Conservation (phyloP, 2,329 filamentous ascomycete genomes). For the Botrytis aclada region DNA sequence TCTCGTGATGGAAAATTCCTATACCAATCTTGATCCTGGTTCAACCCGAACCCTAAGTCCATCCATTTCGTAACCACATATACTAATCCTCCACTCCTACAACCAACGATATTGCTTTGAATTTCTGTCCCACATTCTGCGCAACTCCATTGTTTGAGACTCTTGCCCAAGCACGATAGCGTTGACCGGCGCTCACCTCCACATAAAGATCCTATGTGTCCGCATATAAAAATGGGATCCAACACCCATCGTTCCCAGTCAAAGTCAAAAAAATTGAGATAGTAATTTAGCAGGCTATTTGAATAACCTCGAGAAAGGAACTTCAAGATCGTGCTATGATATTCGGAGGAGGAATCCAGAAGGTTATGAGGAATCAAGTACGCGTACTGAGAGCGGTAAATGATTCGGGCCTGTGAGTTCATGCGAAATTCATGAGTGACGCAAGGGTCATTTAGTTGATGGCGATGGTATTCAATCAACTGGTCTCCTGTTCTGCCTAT, state of each 20-base stretch:
- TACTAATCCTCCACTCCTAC: background rate
- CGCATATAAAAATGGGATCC: background rate
- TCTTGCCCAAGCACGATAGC: background rate
- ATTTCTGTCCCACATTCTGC: background rate
- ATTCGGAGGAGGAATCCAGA: background rate
- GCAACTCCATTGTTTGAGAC: background rate
- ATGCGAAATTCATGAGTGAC: background rate
- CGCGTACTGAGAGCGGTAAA: background rate
- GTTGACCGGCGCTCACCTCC: background rate
- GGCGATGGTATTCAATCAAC: background rate
- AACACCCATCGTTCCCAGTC: background rate
- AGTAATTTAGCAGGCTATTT: background rate
- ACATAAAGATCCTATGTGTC: background rate
- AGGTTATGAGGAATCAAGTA: background rate
- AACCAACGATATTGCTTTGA: background rate
- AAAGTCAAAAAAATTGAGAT: background rate
- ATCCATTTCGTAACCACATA: background rate
- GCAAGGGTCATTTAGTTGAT: background rate
- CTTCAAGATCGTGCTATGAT: background rate
- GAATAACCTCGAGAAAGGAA: background rate
- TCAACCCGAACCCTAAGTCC: background rate
- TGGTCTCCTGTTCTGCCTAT: background rate
- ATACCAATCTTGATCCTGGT: background rate
- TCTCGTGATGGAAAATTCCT: background rate
- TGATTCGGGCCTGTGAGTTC: background rate